Evolutionary conservation across 805 yeast species (phyloP), one percentile per base, ranked within the genome.

Genomic region (Yamadazyma paraphyllophila): DNA sequence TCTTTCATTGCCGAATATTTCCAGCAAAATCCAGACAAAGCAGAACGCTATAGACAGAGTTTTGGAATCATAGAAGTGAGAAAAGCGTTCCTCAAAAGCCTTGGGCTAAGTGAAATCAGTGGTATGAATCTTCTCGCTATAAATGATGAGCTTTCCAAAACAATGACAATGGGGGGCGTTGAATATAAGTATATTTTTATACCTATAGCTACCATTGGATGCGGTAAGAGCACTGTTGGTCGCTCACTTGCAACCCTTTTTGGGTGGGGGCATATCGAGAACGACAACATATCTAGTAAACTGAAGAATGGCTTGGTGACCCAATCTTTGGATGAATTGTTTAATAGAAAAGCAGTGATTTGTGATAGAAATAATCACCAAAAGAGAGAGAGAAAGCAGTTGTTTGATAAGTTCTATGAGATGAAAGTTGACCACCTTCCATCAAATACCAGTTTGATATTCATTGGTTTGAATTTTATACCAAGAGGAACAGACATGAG

Each of bases 141-240:
- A 38, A 82, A 78, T 67, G 66, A 70, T 24, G 62, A 61, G 15
- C 47, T 52, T 10, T 37, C 49, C n/a, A 41, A 63, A 8, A 40
- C 38, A 11, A 62, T 62, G 39, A 36, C 20, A 2, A 8, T 36
- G 9, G 39, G 35, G 6, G 15, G 40, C 10, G 63, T 58, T 30
- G 35, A 41, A n/a, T 38, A 47, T 34, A 83, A 82, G 53, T 85
- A 80, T 58, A 76, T 88, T 0, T 57, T 94, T 2, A 78, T 89
- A 1, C 92, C 98, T 0, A 80, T 91, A 2, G 90, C 97, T 0
- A 89, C 96, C 0, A 78, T 92, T 43, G 98, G 98, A 0, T 88
- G 97, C 63, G 99, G 99, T 7, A 94, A 94, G 60, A 90, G 97
- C 0, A 89, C 97, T 0, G 78, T 87, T 0, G 80, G 87, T 5